These are phyloP conservation scores for Poa pratensis DNA, from an alignment of 176 grass and related monocot species.

Conservation along the genomic window DNA sequence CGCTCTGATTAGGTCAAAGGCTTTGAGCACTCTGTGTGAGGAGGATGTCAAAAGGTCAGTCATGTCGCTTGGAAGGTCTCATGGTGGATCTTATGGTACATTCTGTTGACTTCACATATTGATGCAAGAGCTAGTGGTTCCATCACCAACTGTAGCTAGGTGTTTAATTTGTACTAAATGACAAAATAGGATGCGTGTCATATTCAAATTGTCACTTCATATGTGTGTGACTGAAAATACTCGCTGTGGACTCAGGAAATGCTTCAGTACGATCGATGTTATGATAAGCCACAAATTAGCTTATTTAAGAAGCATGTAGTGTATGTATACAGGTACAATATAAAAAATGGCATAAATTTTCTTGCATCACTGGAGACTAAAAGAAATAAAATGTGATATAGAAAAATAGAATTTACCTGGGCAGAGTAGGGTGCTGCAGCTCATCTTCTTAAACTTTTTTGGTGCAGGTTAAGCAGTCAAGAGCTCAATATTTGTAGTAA, in stretches of 20 bases:
- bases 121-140: slow-evolving; percentile 32
- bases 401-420: slow-evolving; percentile 6
- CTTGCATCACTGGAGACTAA: background rate
- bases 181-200: slow-evolving; percentile 17
- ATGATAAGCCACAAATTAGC: background rate
- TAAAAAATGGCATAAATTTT: background rate
- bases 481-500: slow-evolving; percentile 1
- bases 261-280: background rate
- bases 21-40: slow-evolving; percentile 10
- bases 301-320: slow-evolving; percentile 5
- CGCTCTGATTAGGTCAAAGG: slow-evolving; percentile 49
- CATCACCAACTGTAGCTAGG: slow-evolving; percentile 6
- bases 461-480: background rate
- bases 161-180: slow-evolving; percentile 29
- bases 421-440: background rate
- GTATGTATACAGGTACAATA: background rate
- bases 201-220: slow-evolving; percentile 31
- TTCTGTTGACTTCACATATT: slow-evolving; percentile 26
- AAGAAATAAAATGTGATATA: background rate
- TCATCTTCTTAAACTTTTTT: background rate
- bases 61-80: slow-evolving; percentile 37
- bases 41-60: slow-evolving; percentile 46
- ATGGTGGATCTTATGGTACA: slow-evolving; percentile 18
- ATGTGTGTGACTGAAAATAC: background rate
- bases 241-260: background rate